phyloP scores from a whole-genome alignment of 2,329 filamentous ascomycete species.

The Trichoderma harzianum region DNA sequence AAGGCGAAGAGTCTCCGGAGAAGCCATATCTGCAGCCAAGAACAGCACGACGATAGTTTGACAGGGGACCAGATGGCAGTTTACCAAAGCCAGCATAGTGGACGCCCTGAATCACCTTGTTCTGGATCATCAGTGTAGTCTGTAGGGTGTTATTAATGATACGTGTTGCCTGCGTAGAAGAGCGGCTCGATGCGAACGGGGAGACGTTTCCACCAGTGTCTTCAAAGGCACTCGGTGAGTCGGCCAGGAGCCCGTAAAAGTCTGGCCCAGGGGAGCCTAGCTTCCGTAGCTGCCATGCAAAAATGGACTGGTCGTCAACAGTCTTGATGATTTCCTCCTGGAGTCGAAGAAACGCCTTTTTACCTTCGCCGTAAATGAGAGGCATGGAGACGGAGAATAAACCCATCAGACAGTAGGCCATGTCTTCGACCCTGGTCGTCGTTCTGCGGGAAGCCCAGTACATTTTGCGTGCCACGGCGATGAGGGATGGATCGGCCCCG shows the following conservation, averaged over 20 bases:
- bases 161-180: background rate
- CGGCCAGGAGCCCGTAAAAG: background rate
- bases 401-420: conserved; percentile 23
- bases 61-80: background rate
- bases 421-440: conserved; percentile 21
- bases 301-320: conserved; percentile 1
- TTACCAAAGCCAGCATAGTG: background rate
- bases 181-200: background rate
- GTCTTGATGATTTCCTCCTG: conserved; percentile 8
- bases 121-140: background rate
- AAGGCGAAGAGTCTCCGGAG: background rate
- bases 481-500: background rate
- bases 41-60: background rate
- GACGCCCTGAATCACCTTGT: background rate
- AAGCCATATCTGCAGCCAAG: background rate
- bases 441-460: conserved; percentile 21
- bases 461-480: conserved; percentile 11
- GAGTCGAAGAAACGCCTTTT: background rate
- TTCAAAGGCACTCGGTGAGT: background rate
- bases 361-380: conserved; percentile 22
- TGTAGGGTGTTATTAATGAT: background rate
- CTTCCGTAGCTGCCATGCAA: background rate
- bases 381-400: conserved; percentile 24
- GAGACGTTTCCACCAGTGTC: background rate
- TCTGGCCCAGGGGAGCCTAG: background rate